Evolutionary conservation across 108 stramenopile genomes (phyloP).

Genomic region (Fragilariopsis cylindrus): DNA sequence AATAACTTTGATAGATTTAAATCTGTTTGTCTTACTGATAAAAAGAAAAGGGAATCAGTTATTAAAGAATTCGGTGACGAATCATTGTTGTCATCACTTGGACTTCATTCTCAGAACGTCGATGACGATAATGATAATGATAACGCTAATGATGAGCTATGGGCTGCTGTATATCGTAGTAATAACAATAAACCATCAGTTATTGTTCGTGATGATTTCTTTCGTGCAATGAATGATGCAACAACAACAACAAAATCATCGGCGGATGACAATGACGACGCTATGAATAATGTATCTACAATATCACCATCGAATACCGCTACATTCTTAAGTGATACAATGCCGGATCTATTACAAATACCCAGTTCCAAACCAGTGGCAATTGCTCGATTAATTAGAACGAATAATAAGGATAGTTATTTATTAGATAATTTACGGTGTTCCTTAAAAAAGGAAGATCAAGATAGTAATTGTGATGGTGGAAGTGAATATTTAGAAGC

Average conservation of each 20-base stretch:
- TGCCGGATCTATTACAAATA: neutral
- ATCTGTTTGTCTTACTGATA: neutral
- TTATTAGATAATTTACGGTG: constrained; percentile 78
- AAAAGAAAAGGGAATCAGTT: neutral
- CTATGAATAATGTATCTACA: constrained; percentile 17
- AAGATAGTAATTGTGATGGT: constrained; percentile 73
- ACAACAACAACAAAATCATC: constrained; percentile 28
- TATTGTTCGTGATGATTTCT: constrained; percentile 75
- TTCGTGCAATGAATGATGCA: constrained; percentile 70
- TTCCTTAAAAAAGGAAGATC: constrained; percentile 74
- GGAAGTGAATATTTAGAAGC: constrained; percentile 82
- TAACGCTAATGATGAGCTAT: constrained; percentile 30
- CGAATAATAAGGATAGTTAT: constrained; percentile 30
- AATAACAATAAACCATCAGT: constrained; percentile 80
- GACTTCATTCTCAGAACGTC: neutral
- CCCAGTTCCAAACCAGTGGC: constrained; percentile 58
- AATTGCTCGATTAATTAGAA: constrained; percentile 52
- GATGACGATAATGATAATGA: constrained; percentile 20
- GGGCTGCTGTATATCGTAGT: constrained; percentile 82
- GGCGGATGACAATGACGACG: neutral
- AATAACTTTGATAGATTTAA: constrained; percentile 4
- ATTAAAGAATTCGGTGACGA: neutral
- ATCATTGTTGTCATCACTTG: neutral
- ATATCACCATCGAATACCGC: neutral
- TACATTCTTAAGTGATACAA: constrained; percentile 21